Evolutionary conservation across 140 eudicot species (phyloP).

Genomic region (Oenanthe javanica): DNA sequence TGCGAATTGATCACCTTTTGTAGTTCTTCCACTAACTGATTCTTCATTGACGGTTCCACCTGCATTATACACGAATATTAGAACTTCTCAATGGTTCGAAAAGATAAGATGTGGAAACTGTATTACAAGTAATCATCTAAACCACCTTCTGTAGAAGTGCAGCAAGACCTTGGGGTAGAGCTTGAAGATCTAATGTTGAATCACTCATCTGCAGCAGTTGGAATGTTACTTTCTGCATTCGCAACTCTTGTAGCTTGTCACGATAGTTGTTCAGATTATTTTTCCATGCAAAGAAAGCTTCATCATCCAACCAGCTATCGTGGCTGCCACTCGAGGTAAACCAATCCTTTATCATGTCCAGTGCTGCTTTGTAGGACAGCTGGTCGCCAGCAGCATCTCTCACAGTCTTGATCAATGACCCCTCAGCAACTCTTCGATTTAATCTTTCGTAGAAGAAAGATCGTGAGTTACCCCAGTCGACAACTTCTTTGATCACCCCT

Average conservation of each 20-base stretch:
- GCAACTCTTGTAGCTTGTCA: slow-evolving; percentile 52
- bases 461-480: slow-evolving; percentile 69
- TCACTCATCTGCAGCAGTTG: slow-evolving; percentile 49
- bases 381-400: slow-evolving; percentile 66
- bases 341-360: slow-evolving; percentile 67
- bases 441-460: slow-evolving; percentile 68
- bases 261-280: slow-evolving; percentile 41
- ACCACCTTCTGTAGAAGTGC: slow-evolving; percentile 62
- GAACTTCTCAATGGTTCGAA: background rate
- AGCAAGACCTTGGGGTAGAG: slow-evolving; percentile 71
- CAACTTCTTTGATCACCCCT: slow-evolving; percentile 66
- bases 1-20: slow-evolving; percentile 27
- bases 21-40: slow-evolving; percentile 34
- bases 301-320: slow-evolving; percentile 56
- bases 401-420: slow-evolving; percentile 37
- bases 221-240: slow-evolving; percentile 43
- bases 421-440: slow-evolving; percentile 63
- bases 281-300: slow-evolving; percentile 70
- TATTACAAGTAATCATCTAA: too few species aligned
- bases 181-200: slow-evolving; percentile 60
- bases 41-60: slow-evolving; percentile 37
- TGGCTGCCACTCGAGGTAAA: slow-evolving; percentile 26
- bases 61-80: slow-evolving; percentile 19
- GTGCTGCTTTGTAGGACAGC: slow-evolving; percentile 51
- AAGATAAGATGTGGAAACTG: background rate